These are phyloP conservation scores for Boletus bicolor DNA, from an alignment of 768 basidiomycete species.

Conservation along the genomic window DNA sequence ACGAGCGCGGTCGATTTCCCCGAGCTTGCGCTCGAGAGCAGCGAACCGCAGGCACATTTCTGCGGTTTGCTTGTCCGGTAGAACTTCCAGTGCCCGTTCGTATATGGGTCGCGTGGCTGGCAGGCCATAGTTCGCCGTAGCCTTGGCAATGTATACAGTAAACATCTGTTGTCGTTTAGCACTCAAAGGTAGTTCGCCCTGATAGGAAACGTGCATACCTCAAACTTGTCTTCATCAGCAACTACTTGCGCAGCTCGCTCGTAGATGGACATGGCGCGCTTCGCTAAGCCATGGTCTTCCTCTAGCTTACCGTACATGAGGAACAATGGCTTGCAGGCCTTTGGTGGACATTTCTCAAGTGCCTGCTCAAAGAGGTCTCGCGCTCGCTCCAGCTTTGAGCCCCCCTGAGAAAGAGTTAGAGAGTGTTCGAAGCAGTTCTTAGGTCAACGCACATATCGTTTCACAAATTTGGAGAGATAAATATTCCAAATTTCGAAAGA, in stretches of 20 bases:
- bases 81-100: constrained; percentile 87
- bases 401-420: constrained; percentile 53
- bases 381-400: constrained; percentile 91
- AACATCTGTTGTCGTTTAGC: constrained; percentile 65
- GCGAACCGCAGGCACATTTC: constrained; percentile 98
- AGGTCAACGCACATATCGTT: constrained; percentile 75
- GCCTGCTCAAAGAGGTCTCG: constrained; percentile 98
- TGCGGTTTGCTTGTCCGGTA: constrained; percentile 92
- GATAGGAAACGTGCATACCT: constrained; percentile 49
- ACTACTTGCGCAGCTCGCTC: constrained; percentile 89
- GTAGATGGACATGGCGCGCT: constrained; percentile 93
- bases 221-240: constrained; percentile 88
- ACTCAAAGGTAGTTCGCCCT: neutral
- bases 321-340: constrained; percentile 92
- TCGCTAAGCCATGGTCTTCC: constrained; percentile 93
- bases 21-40: constrained; percentile 91
- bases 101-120: constrained; percentile 97
- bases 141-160: constrained; percentile 96
- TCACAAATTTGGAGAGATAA: constrained; percentile 94
- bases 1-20: constrained; percentile 96
- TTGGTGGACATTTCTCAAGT: constrained; percentile 91
- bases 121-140: constrained; percentile 91
- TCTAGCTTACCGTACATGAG: constrained; percentile 95
- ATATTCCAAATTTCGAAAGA: constrained; percentile 99
- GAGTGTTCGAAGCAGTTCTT: neutral